Percentiles rank a stretch among this genome's conserved stretches.
phyloP scores from a whole-genome alignment of 805 yeast genomes.

The Diddensiella santjacobensis region DNA sequence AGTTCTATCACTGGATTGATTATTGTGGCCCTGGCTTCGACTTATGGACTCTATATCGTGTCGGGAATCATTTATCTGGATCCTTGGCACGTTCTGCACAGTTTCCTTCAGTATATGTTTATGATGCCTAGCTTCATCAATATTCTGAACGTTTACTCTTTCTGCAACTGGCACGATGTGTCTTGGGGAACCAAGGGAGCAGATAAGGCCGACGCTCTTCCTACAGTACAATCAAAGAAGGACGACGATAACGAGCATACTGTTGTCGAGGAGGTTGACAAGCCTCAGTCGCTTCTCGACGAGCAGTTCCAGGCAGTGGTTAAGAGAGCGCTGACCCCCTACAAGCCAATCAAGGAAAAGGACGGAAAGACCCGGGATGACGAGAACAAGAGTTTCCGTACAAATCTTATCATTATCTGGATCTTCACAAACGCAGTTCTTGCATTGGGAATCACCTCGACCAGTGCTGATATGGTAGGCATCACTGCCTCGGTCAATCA shows the following conservation, averaged over 20 bases:
- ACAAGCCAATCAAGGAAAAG: constrained; percentile 36
- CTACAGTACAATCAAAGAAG: constrained; percentile 45
- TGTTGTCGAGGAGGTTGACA: constrained; percentile 50
- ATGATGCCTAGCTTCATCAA: constrained; percentile 37
- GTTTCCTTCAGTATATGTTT: constrained; percentile 40
- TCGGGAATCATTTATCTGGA: constrained; percentile 58
- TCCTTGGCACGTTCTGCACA: constrained; percentile 63
- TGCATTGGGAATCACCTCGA: constrained; percentile 37
- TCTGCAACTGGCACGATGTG: constrained; percentile 67
- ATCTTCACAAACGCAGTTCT: constrained; percentile 37
- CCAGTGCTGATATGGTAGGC: constrained; percentile 33
- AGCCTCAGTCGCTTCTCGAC: constrained; percentile 50
- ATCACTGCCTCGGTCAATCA: constrained; percentile 37
- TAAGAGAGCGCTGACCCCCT: constrained; percentile 51
- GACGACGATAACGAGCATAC: constrained; percentile 50
- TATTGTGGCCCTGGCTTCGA: constrained; percentile 56
- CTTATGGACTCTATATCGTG: constrained; percentile 57
- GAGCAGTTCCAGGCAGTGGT: constrained; percentile 45
- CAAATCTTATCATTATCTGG: constrained; percentile 39
- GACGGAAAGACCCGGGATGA: constrained; percentile 32
- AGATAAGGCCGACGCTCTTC: constrained; percentile 49
- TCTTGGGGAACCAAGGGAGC: constrained; percentile 77
- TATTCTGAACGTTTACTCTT: constrained; percentile 61
- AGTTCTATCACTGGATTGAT: constrained; percentile 49
- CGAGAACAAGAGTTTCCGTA: constrained; percentile 38